Conservation (phyloP, 2,329 filamentous ascomycete genomes). For the Xenosphaeropsis pyriputrescens region DNA sequence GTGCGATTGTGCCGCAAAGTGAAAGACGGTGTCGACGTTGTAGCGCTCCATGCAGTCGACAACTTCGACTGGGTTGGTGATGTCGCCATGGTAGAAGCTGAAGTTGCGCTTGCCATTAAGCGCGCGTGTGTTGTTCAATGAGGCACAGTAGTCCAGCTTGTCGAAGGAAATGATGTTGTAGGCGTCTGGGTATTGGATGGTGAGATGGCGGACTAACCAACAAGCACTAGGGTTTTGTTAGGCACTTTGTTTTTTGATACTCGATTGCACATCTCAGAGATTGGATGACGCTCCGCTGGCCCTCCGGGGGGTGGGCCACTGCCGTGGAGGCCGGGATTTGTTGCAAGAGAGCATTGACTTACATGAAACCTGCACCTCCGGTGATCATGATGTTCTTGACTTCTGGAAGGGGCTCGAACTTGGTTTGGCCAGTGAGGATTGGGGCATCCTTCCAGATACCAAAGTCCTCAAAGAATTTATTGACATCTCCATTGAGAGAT, state of each 20-base stretch:
- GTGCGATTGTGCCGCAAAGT: conserved; percentile 77
- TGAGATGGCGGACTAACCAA: conserved; percentile 70
- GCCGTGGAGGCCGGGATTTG: too few species aligned
- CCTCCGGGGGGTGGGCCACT: too few species aligned
- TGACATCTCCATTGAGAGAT: conserved; percentile 1
- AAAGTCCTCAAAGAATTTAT: conserved; percentile 37
- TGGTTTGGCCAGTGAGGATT: conserved; percentile 52
- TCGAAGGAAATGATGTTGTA: conserved; percentile 77
- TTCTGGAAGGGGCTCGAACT: conserved; percentile 52
- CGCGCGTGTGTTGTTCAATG: conserved; percentile 62
- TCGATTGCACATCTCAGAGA: too few species aligned
- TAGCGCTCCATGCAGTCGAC: conserved; percentile 55
- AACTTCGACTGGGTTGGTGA: conserved; percentile 57
- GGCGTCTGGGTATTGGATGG: conserved; percentile 53
- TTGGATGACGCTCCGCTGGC: too few species aligned
- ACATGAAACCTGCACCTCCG: conserved; percentile 79
- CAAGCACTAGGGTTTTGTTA: conserved; percentile 42
- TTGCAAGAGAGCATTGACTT: conserved; percentile 9
- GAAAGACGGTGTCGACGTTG: conserved; percentile 66
- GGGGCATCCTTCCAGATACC: conserved; percentile 61
- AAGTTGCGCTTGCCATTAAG: conserved; percentile 59
- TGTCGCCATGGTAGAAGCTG: conserved; percentile 65
- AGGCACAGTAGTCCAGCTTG: conserved; percentile 72
- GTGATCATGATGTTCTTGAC: conserved; percentile 75
- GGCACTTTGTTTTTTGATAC: not conserved